Conservation (phyloP, 1,139 yeast species). For the Hanseniaspora uvarum region DNA sequence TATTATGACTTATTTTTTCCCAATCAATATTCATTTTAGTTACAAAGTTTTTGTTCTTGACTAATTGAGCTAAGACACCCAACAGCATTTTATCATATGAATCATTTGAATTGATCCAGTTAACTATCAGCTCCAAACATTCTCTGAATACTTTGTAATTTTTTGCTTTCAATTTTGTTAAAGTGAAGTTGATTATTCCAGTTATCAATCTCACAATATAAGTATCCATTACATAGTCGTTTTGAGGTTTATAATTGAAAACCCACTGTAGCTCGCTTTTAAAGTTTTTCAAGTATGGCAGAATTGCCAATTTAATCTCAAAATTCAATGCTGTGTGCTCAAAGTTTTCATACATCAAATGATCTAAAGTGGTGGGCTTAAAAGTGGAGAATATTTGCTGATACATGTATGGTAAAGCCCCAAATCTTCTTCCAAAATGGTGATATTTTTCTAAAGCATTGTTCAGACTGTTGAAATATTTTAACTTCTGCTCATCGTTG, state of each 20-base stretch:
- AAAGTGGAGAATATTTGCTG: conserved; percentile 1
- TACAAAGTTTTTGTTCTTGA: conserved; percentile 1
- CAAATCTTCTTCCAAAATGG: conserved; percentile 17
- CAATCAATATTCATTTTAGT: conserved; percentile 2
- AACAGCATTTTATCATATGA: conserved; percentile 5
- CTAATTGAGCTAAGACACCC: conserved; percentile 8
- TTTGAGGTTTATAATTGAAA: not conserved
- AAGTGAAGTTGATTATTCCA: conserved; percentile 6
- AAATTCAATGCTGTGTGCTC: conserved; percentile 7
- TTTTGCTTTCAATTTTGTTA: conserved; percentile 1
- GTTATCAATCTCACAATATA: conserved; percentile 15
- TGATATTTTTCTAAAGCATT: not conserved
- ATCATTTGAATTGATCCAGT: not conserved
- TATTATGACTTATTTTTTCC: not conserved
- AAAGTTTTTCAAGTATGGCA: conserved; percentile 2
- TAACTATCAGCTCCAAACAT: not conserved
- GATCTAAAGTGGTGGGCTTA: not conserved
- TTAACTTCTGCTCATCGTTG: not conserved
- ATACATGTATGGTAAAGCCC: conserved; percentile 14
- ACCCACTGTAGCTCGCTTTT: not conserved
- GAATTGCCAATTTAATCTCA: conserved; percentile 11
- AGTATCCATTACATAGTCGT: conserved; percentile 9
- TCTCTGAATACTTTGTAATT: not conserved
- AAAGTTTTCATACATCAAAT: not conserved
- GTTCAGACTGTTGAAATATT: not conserved